A percentile compares a stretch with the other conserved stretches of the same genome.
Evolutionary conservation across 371 early-diverging fungal genomes (phyloP).

Genomic region (Dichotomocladium elegans): DNA sequence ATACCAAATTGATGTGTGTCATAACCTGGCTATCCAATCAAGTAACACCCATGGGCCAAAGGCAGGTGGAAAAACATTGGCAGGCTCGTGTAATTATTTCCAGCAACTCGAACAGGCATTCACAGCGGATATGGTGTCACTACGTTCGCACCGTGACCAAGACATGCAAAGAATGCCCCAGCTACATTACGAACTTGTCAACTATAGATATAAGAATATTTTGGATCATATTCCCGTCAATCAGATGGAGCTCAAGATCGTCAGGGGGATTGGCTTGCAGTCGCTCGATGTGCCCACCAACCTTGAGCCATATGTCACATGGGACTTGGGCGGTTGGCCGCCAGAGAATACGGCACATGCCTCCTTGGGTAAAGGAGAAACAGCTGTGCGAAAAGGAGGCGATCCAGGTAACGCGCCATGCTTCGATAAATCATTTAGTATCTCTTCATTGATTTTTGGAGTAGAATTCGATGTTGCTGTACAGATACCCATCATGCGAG

Average conservation of each 20-base stretch:
- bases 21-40: conserved; percentile 48
- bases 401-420: conserved; percentile 37
- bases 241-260: conserved; percentile 63
- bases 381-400: conserved; percentile 41
- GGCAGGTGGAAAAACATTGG: conserved; percentile 4
- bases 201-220: conserved; percentile 55
- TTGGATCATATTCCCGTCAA: conserved; percentile 58
- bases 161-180: conserved; percentile 31
- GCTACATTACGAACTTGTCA: conserved; percentile 60
- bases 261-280: conserved; percentile 53
- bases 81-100: conserved; percentile 26
- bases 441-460: background rate
- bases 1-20: conserved; percentile 64
- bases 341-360: conserved; percentile 54
- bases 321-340: conserved; percentile 76
- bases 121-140: conserved; percentile 53
- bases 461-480: conserved; percentile 57
- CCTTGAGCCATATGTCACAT: conserved; percentile 65
- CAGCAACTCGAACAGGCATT: conserved; percentile 56
- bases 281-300: conserved; percentile 50
- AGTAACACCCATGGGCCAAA: conserved; percentile 19
- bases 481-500: conserved; percentile 60
- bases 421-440: background rate
- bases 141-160: conserved; percentile 43
- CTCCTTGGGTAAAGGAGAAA: conserved; percentile 63